phyloP scores from a whole-genome alignment of 345 rosid genomes.

The Carallia pectinifolia region DNA sequence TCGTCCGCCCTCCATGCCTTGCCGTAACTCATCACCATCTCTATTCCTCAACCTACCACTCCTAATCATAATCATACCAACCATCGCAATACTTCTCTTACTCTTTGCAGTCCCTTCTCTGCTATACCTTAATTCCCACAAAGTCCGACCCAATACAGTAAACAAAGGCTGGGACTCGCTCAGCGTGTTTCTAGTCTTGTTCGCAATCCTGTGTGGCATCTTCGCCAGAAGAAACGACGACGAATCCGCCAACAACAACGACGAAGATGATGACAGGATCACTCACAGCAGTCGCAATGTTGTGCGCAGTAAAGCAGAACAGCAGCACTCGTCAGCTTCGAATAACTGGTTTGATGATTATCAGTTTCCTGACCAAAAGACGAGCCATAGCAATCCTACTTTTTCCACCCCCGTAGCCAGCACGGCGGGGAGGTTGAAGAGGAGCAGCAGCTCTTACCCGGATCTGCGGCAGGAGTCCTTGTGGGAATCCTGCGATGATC shows the following conservation, averaged over 20 bases:
- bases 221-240: conserved; percentile 59
- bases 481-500: conserved; percentile 43
- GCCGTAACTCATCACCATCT: conserved; percentile 33
- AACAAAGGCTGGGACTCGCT: conserved; percentile 71
- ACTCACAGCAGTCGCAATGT: not conserved
- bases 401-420: conserved; percentile 26
- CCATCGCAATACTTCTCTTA: conserved; percentile 38
- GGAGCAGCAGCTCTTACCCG: conserved; percentile 75
- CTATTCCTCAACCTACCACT: conserved; percentile 43
- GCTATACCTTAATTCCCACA: conserved; percentile 42
- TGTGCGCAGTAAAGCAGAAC: not conserved
- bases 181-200: conserved; percentile 54
- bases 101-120: conserved; percentile 45
- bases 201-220: conserved; percentile 73
- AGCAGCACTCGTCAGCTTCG: conserved; percentile 2
- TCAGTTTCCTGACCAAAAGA: conserved; percentile 31
- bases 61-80: conserved; percentile 51
- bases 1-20: conserved; percentile 25
- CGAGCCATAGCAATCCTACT: conserved; percentile 23
- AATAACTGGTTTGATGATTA: conserved; percentile 44
- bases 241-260: conserved; percentile 18
- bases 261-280: not conserved
- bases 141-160: conserved; percentile 39
- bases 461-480: conserved; percentile 56
- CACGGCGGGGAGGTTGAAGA: conserved; percentile 42